These are phyloP conservation scores for Mycocentrospora acerina DNA, from an alignment of 2,329 filamentous ascomycete species.

Conservation along the genomic window DNA sequence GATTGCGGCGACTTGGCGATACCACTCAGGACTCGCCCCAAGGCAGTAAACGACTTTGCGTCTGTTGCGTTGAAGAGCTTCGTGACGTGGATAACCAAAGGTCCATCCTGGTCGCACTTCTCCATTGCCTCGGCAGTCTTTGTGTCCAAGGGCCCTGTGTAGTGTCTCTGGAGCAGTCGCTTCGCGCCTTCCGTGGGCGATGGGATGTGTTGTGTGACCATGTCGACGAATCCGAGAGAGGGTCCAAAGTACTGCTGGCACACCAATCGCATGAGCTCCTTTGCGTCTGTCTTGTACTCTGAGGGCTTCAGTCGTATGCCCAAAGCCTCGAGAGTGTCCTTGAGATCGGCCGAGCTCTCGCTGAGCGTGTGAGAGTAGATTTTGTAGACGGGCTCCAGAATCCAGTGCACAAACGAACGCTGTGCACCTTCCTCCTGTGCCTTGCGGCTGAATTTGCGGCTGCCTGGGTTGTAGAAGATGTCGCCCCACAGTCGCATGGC, in stretches of 20 bases:
- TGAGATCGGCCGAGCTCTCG: constrained; percentile 82
- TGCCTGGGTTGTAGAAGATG: constrained; percentile 90
- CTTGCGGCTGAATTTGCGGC: constrained; percentile 89
- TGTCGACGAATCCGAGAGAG: constrained; percentile 88
- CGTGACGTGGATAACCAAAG: constrained; percentile 86
- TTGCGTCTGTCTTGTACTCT: constrained; percentile 87
- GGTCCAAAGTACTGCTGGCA: constrained; percentile 96
- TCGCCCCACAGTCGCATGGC: constrained; percentile 89
- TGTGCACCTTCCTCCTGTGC: constrained; percentile 76
- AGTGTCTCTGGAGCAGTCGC: constrained; percentile 79
- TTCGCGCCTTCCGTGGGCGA: constrained; percentile 79
- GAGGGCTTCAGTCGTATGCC: constrained; percentile 89
- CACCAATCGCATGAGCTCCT: constrained; percentile 81
- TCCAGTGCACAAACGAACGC: constrained; percentile 89
- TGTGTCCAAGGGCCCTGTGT: constrained; percentile 85
- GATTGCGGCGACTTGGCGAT: constrained; percentile 78
- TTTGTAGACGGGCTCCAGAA: constrained; percentile 97
- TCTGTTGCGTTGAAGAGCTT: constrained; percentile 91
- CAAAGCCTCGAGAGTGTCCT: constrained; percentile 72
- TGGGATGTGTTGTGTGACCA: constrained; percentile 86
- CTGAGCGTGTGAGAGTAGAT: constrained; percentile 94
- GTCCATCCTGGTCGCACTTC: constrained; percentile 83
- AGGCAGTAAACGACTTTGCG: constrained; percentile 85
- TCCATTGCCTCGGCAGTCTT: constrained; percentile 79
- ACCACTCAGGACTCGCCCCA: constrained; percentile 90